Conservation (phyloP, 148 eudicot genomes). For the Nepenthes mirabilis region DNA sequence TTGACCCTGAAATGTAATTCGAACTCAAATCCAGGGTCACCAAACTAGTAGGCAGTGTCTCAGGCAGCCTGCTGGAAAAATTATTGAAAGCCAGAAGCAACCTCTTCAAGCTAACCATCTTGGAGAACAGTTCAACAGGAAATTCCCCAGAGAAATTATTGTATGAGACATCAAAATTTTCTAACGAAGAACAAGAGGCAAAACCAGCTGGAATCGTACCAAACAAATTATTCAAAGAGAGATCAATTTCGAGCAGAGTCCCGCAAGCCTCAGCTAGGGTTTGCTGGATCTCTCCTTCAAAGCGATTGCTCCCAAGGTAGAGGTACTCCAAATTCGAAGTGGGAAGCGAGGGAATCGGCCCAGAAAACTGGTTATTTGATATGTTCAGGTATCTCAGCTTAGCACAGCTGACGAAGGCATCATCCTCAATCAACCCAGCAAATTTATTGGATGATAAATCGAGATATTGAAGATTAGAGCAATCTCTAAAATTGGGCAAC, state of each 20-base stretch:
- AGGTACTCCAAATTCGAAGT: slow-evolving; percentile 23
- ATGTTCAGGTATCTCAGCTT: slow-evolving; percentile 36
- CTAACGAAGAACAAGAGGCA: slow-evolving; percentile 37
- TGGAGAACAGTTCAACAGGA: slow-evolving; percentile 19
- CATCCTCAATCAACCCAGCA: background rate
- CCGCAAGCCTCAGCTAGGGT: slow-evolving; percentile 32
- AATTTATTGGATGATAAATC: no score
- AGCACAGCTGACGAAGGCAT: slow-evolving; percentile 3
- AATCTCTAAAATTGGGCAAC: no score
- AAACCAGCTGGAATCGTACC: slow-evolving; percentile 58
- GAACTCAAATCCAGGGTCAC: slow-evolving; percentile 68
- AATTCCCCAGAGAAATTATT: slow-evolving; percentile 72
- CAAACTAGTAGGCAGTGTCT: slow-evolving; percentile 28
- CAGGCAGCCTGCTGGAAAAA: slow-evolving; percentile 47
- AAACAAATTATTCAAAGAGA: slow-evolving; percentile 43
- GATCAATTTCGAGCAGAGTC: slow-evolving; percentile 37
- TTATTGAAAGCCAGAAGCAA: slow-evolving; percentile 36
- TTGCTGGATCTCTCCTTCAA: slow-evolving; percentile 29
- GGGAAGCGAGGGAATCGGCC: slow-evolving; percentile 30
- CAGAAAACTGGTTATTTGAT: slow-evolving; percentile 32
- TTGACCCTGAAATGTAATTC: slow-evolving; percentile 35
- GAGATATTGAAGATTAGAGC: no score
- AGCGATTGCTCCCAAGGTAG: slow-evolving; percentile 32
- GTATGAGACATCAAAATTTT: slow-evolving; percentile 34
- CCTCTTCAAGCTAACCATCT: slow-evolving; percentile 34